These are phyloP conservation scores for Termitomyces sp. DNA, from an alignment of 1,284 basidiomycete species.

Conservation along the genomic window DNA sequence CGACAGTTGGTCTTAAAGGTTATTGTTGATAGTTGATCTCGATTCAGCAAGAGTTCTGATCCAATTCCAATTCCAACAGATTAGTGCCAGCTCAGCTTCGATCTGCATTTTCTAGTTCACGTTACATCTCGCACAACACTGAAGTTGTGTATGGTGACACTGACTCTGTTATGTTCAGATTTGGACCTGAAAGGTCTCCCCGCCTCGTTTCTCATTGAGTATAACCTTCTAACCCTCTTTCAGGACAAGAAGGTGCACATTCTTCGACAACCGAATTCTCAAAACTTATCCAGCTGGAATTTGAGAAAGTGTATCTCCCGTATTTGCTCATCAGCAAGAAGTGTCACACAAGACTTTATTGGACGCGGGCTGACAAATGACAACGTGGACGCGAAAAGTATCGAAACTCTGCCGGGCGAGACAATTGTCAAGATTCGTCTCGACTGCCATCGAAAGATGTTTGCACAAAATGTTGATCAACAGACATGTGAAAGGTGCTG, in stretches of 20 bases:
- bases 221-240: not conserved
- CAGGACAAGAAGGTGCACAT: slow-evolving; percentile 90
- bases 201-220: slow-evolving; percentile 17
- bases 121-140: slow-evolving; percentile 60
- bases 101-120: not conserved
- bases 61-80: slow-evolving; percentile 42
- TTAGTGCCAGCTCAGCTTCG: slow-evolving; percentile 69
- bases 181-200: slow-evolving; percentile 83
- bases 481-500: slow-evolving; percentile 86
- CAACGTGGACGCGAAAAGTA: slow-evolving; percentile 98
- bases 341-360: slow-evolving; percentile 93
- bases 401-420: slow-evolving; percentile 96
- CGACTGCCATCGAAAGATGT: slow-evolving; percentile 94
- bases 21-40: slow-evolving; percentile 8
- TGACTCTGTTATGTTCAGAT: slow-evolving; percentile 96
- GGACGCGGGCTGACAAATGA: slow-evolving; percentile 93
- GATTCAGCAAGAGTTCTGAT: slow-evolving; percentile 1
- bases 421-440: slow-evolving; percentile 94
- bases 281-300: slow-evolving; percentile 94
- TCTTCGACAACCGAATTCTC: slow-evolving; percentile 87
- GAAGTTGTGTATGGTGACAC: slow-evolving; percentile 96
- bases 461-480: slow-evolving; percentile 95
- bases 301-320: slow-evolving; percentile 97
- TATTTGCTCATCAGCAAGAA: slow-evolving; percentile 97
- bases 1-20: slow-evolving; percentile 93